Evolutionary conservation across 164 flowering plant genomes (phyloP).

Genomic region (Nymphaea colorata): DNA sequence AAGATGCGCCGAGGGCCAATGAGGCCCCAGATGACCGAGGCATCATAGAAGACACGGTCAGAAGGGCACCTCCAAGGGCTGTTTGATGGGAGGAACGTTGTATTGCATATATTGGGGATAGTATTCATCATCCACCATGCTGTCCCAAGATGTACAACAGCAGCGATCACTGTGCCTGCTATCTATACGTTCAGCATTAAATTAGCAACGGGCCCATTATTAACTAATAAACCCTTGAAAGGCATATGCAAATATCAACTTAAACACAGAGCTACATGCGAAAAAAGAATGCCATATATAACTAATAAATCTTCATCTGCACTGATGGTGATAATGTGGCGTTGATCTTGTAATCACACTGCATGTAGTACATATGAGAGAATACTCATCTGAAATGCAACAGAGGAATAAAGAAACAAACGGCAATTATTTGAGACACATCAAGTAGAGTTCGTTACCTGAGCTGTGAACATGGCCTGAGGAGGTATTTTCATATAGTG

Average conservation of each 20-base stretch:
- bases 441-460: constrained; percentile 8
- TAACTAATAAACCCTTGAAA: background rate
- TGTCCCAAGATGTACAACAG: constrained; percentile 11
- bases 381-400: background rate
- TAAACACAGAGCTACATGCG: too few species aligned
- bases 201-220: background rate
- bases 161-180: constrained; percentile 14
- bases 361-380: too few species aligned
- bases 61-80: constrained; percentile 25
- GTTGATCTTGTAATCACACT: too few species aligned
- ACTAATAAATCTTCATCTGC: too few species aligned
- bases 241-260: too few species aligned
- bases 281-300: too few species aligned
- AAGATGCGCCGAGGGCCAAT: constrained; percentile 18
- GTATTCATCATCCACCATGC: constrained; percentile 18
- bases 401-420: background rate
- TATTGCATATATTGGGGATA: constrained; percentile 15
- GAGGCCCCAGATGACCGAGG: constrained; percentile 20
- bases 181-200: constrained; percentile 4
- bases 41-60: constrained; percentile 17
- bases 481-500: constrained; percentile 44
- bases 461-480: constrained; percentile 34
- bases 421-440: background rate
- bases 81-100: constrained; percentile 9
- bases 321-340: too few species aligned